Evolutionary conservation across 257 asterid species (phyloP).

Genomic region (Lycium ferocissimum): DNA sequence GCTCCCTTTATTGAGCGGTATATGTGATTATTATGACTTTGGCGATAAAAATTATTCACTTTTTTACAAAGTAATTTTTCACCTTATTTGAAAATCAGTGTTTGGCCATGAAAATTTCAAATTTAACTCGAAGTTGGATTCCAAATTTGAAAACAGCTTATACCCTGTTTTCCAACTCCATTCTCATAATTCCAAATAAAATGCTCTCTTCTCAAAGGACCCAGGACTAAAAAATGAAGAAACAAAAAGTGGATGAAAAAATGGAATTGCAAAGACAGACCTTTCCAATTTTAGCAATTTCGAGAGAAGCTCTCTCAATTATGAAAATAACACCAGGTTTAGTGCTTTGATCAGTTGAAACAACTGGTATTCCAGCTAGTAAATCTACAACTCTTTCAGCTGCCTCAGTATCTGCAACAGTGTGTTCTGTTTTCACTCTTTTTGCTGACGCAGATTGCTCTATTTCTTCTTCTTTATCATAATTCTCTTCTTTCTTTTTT

Average conservation of each 20-base stretch:
- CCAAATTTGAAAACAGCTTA: no score
- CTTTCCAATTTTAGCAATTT: constrained; percentile 93
- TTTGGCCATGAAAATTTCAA: no score
- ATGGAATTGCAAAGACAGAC: constrained; percentile 39
- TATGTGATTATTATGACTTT: neutral
- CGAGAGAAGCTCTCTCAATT: constrained; percentile 87
- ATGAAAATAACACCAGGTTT: constrained; percentile 76
- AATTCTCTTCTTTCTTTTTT: constrained; percentile 41
- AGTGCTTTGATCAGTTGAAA: constrained; percentile 43
- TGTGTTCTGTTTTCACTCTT: constrained; percentile 42
- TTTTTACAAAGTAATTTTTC: no score
- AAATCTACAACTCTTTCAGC: constrained; percentile 47
- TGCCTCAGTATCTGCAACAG: constrained; percentile 45
- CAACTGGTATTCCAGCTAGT: constrained; percentile 73
- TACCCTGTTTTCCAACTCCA: no score
- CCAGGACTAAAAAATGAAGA: no score
- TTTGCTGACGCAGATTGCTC: constrained; percentile 11
- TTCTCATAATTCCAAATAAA: no score
- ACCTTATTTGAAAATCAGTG: no score
- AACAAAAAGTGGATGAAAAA: neutral
- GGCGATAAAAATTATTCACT: no score
- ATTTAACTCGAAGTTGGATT: no score
- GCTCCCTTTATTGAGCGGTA: neutral
- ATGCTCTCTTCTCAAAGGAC: no score
- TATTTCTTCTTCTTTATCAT: constrained; percentile 33